These are phyloP conservation scores for Erodium texanum DNA, from an alignment of 441 rosid species.

Conservation along the genomic window DNA sequence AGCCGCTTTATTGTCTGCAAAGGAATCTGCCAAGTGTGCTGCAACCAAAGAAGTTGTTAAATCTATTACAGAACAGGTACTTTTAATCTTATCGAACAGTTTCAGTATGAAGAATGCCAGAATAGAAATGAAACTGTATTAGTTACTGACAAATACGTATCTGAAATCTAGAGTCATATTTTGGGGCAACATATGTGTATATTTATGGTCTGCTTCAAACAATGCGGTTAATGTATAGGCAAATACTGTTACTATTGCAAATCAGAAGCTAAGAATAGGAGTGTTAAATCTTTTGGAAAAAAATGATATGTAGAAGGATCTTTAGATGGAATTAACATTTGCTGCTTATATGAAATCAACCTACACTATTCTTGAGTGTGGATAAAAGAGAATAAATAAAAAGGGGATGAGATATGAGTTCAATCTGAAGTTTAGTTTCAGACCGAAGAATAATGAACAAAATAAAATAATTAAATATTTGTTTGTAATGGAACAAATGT, in stretches of 20 bases:
- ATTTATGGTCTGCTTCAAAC: neutral
- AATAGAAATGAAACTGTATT: constrained; percentile 27
- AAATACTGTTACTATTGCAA: neutral
- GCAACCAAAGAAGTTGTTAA: constrained; percentile 96
- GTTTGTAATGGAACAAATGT: no score
- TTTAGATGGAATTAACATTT: neutral
- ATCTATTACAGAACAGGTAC: constrained; percentile 85
- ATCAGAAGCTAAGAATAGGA: neutral
- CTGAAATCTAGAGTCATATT: neutral
- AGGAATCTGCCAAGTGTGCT: constrained; percentile 78
- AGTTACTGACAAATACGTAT: constrained; percentile 18
- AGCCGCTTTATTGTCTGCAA: constrained; percentile 69
- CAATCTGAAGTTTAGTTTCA: neutral
- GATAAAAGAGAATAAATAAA: neutral
- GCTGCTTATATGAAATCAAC: neutral
- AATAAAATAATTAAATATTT: neutral
- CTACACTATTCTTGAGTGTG: neutral
- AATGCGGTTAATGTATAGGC: neutral
- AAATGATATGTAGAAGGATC: no score
- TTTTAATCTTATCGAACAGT: constrained; percentile 8
- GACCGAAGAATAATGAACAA: neutral
- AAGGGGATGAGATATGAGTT: neutral
- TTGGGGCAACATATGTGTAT: neutral
- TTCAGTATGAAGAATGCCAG: neutral
- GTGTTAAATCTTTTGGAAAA: neutral